Conservation (phyloP, 768 basidiomycete species). For the Leucosporidium creatinivorum region DNA sequence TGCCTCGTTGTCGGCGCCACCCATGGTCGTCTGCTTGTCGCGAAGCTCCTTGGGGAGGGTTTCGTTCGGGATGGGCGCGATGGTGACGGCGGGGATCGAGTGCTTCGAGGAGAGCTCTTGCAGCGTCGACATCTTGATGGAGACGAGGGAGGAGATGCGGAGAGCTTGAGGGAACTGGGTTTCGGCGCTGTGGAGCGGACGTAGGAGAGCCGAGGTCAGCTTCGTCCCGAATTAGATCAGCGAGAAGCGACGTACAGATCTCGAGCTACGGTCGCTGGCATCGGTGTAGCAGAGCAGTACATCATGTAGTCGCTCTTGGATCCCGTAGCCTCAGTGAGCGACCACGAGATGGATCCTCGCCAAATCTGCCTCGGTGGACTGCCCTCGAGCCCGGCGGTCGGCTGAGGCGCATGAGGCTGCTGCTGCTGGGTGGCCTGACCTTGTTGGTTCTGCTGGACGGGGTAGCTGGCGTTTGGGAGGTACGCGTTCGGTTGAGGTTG, state of each 20-base stretch:
- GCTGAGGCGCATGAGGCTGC: background rate
- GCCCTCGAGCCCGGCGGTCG: background rate
- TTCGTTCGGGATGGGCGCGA: conserved; percentile 18
- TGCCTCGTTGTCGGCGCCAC: conserved; percentile 23
- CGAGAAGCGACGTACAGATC: conserved; percentile 18
- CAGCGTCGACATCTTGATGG: conserved; percentile 18
- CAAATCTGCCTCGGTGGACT: conserved; percentile 4
- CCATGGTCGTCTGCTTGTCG: conserved; percentile 9
- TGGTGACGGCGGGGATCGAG: conserved; percentile 21
- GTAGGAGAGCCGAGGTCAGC: too few species aligned
- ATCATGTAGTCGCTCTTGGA: conserved; percentile 19
- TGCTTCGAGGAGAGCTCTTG: conserved; percentile 28
- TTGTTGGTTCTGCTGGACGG: background rate
- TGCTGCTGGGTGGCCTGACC: background rate
- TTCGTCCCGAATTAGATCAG: background rate
- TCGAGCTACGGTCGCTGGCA: conserved; percentile 17
- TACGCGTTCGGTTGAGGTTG: background rate
- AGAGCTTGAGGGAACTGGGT: conserved; percentile 16
- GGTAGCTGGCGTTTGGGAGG: background rate
- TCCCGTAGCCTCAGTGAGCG: background rate
- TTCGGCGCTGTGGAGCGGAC: conserved; percentile 6
- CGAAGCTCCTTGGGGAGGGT: conserved; percentile 11
- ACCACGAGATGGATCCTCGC: conserved; percentile 25
- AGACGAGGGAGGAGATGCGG: conserved; percentile 14
- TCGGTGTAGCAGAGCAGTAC: conserved; percentile 21